A percentile compares a stretch with the other conserved stretches of the same genome.
These are phyloP conservation scores for Falciphora oryzae DNA, from an alignment of 2,329 filamentous ascomycete species.

Conservation along the genomic window DNA sequence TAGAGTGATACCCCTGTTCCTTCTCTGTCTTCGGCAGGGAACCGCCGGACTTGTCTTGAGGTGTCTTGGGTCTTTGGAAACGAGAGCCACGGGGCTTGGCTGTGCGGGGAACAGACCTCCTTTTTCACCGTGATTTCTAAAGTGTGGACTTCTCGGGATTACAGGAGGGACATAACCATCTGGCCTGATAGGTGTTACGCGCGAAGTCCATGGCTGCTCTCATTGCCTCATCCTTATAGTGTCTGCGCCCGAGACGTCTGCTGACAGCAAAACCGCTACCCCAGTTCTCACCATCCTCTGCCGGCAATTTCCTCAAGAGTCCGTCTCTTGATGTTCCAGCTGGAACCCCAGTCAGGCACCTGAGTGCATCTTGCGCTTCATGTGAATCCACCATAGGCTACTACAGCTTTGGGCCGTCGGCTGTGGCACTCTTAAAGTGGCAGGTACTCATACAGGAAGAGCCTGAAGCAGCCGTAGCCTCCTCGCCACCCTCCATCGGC, in stretches of 20 bases:
- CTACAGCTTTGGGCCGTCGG: slow-evolving; percentile 36
- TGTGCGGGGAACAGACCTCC: slow-evolving; percentile 26
- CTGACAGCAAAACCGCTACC: not conserved
- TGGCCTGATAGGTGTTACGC: too few relatives aligned
- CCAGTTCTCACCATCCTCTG: not conserved
- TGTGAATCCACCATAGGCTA: slow-evolving; percentile 44
- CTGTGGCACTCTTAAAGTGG: slow-evolving; percentile 54
- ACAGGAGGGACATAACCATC: slow-evolving; percentile 38
- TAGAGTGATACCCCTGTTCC: slow-evolving; percentile 39
- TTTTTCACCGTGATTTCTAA: slow-evolving; percentile 42
- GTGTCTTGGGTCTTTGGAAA: slow-evolving; percentile 12
- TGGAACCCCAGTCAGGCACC: slow-evolving; percentile 17
- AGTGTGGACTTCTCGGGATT: slow-evolving; percentile 44
- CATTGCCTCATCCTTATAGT: too few relatives aligned
- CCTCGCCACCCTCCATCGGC: slow-evolving; percentile 31
- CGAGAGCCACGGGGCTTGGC: slow-evolving; percentile 13
- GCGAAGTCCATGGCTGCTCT: slow-evolving; percentile 13
- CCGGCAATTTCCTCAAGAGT: not conserved
- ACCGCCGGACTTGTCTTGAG: not conserved
- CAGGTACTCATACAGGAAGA: slow-evolving; percentile 38
- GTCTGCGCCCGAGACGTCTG: not conserved
- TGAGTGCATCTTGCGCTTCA: slow-evolving; percentile 38
- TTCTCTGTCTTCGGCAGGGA: slow-evolving; percentile 18
- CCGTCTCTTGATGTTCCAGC: slow-evolving; percentile 1
- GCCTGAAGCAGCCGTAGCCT: slow-evolving; percentile 13